These are phyloP conservation scores for Populus pruinosa DNA, from an alignment of 345 rosid species.

Conservation along the genomic window DNA sequence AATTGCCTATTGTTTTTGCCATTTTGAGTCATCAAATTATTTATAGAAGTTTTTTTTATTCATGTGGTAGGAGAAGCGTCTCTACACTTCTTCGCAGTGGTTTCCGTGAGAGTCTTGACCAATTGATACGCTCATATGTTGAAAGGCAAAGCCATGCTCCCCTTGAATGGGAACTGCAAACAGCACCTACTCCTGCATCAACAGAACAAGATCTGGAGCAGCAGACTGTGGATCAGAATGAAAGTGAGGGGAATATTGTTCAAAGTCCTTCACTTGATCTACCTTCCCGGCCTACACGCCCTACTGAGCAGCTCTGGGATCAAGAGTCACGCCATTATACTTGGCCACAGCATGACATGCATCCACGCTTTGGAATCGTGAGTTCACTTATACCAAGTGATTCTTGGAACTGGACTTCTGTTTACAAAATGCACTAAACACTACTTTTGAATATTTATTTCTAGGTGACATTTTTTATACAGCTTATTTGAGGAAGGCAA, in stretches of 20 bases:
- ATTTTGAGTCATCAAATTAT: conserved; percentile 1
- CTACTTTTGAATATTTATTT: background rate
- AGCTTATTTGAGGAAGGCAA: background rate
- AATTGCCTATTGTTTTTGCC: background rate
- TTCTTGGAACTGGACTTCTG: conserved; percentile 8
- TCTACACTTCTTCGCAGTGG: conserved; percentile 87
- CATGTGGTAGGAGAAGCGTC: conserved; percentile 75
- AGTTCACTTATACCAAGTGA: conserved; percentile 15
- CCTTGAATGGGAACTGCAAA: conserved; percentile 62
- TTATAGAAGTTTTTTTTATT: conserved; percentile 17
- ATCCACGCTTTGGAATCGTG: conserved; percentile 72
- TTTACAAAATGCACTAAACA: background rate
- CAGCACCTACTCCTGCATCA: conserved; percentile 41
- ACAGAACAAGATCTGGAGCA: conserved; percentile 55
- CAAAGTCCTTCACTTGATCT: conserved; percentile 44
- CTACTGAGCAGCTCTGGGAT: conserved; percentile 64
- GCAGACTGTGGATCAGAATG: conserved; percentile 45
- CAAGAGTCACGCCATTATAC: conserved; percentile 42
- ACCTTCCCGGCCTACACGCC: conserved; percentile 46
- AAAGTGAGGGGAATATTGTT: conserved; percentile 38
- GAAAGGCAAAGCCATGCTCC: conserved; percentile 74
- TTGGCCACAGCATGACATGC: conserved; percentile 67
- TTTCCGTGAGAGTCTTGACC: conserved; percentile 87
- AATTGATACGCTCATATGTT: conserved; percentile 73
- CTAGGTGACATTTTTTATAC: background rate